Evolutionary conservation across 345 rosid species (phyloP).

Genomic region (Capsella bursapastoris): DNA sequence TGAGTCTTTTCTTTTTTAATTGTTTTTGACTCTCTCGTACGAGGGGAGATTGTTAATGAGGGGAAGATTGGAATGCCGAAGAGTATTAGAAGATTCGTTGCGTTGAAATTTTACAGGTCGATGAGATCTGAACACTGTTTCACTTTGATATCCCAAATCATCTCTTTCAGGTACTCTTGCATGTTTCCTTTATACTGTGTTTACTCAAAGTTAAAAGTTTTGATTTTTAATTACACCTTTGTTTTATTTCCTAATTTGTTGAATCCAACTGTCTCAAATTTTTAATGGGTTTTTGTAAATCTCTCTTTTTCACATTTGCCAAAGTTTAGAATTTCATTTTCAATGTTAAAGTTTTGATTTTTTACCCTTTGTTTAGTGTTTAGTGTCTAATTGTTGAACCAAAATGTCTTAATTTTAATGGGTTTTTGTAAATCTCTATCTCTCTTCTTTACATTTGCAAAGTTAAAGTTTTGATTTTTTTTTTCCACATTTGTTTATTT

Average conservation of each 20-base stretch:
- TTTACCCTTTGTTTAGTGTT: not conserved
- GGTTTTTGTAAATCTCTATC: not conserved
- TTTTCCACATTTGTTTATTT: not conserved
- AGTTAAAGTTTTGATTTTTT: not conserved
- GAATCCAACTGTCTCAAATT: not conserved
- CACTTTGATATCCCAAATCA: conserved; percentile 38
- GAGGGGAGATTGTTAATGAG: conserved; percentile 4
- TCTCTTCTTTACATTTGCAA: not conserved
- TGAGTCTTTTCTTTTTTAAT: too few species aligned
- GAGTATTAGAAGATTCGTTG: conserved; percentile 5
- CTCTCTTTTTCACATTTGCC: not conserved
- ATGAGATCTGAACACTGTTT: conserved; percentile 53
- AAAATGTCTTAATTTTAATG: not conserved
- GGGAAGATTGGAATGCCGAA: conserved; percentile 30
- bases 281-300: not conserved
- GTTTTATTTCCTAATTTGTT: not conserved
- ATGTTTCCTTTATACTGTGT: conserved; percentile 11
- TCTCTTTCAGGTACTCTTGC: conserved; percentile 49
- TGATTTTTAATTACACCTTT: not conserved
- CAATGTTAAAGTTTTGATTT: not conserved
- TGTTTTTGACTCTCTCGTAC: not conserved
- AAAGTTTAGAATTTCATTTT: not conserved
- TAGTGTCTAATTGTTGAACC: not conserved
- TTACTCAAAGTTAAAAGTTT: not conserved
- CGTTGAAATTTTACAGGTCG: conserved; percentile 23